Conservation (phyloP, 495 filamentous ascomycete species). For the Daldinia loculata region DNA sequence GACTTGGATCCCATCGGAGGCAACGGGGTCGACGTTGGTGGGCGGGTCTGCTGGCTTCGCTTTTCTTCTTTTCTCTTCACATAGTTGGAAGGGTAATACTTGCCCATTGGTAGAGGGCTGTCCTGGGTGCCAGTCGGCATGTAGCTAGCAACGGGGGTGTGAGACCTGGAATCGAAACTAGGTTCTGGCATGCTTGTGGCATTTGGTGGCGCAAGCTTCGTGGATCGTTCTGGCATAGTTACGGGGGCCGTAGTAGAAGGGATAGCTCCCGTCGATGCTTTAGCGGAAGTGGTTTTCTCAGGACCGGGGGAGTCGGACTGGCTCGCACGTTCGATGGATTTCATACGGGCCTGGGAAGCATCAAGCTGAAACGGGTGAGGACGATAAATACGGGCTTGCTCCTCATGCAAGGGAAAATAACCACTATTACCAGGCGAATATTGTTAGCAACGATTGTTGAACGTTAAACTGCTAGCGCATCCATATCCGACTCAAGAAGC, state of each 20-base stretch:
- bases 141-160: constrained; percentile 55
- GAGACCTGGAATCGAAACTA: constrained; percentile 27
- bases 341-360: constrained; percentile 47
- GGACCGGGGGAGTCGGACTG: constrained; percentile 31
- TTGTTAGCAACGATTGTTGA: not conserved
- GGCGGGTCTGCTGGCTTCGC: constrained; percentile 25
- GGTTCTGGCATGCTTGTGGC: constrained; percentile 9
- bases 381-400: constrained; percentile 48
- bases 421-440: constrained; percentile 44
- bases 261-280: constrained; percentile 11
- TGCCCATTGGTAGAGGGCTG: constrained; percentile 57
- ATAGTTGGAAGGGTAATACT: constrained; percentile 65
- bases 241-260: constrained; percentile 27
- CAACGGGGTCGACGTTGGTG: constrained; percentile 28
- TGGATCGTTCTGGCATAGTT: constrained; percentile 30
- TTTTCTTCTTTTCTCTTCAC: constrained; percentile 50
- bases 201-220: constrained; percentile 25
- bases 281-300: constrained; percentile 1
- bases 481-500: constrained; percentile 33
- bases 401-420: constrained; percentile 63
- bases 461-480: constrained; percentile 9
- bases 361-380: constrained; percentile 55
- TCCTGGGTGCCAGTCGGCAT: constrained; percentile 51
- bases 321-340: constrained; percentile 45
- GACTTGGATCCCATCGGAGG: constrained; percentile 37